A percentile compares a stretch with the other conserved stretches of the same genome.
These are phyloP conservation scores for Rhytidhysteron rufulum DNA, from an alignment of 2,329 filamentous ascomycete species.

Conservation along the genomic window DNA sequence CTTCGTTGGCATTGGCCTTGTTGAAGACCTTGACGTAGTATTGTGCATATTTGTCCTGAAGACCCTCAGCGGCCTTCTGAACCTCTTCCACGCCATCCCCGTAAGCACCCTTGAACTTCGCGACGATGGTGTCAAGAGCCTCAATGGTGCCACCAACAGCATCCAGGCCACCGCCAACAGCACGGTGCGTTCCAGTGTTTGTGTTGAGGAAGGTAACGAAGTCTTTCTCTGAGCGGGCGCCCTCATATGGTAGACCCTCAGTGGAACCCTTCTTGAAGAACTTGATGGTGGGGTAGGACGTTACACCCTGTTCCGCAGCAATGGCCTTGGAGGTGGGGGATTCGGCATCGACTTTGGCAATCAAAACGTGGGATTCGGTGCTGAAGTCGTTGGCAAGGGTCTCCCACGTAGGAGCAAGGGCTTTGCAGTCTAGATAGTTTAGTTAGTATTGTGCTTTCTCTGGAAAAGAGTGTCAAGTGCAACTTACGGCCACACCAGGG, in stretches of 20 bases:
- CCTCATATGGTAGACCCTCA: slow-evolving; percentile 66
- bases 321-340: slow-evolving; percentile 77
- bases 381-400: slow-evolving; percentile 76
- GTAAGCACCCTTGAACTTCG: slow-evolving; percentile 64
- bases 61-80: slow-evolving; percentile 63
- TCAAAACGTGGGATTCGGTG: slow-evolving; percentile 71
- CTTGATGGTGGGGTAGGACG: slow-evolving; percentile 94
- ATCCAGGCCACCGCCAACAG: slow-evolving; percentile 75
- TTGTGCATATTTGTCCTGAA: slow-evolving; percentile 79
- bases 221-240: slow-evolving; percentile 71
- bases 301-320: slow-evolving; percentile 71
- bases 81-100: slow-evolving; percentile 63
- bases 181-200: slow-evolving; percentile 82
- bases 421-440: slow-evolving; percentile 79
- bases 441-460: slow-evolving; percentile 10
- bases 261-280: slow-evolving; percentile 87
- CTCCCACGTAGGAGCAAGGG: slow-evolving; percentile 86
- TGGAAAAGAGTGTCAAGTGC: not conserved
- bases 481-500: slow-evolving; percentile 97
- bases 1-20: slow-evolving; percentile 75
- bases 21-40: slow-evolving; percentile 92
- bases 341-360: slow-evolving; percentile 96
- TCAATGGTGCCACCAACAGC: slow-evolving; percentile 77
- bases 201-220: slow-evolving; percentile 81
- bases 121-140: slow-evolving; percentile 70